These are phyloP conservation scores for Candida albicans DNA, from an alignment of 1,139 yeast genomes.

Conservation along the genomic window DNA sequence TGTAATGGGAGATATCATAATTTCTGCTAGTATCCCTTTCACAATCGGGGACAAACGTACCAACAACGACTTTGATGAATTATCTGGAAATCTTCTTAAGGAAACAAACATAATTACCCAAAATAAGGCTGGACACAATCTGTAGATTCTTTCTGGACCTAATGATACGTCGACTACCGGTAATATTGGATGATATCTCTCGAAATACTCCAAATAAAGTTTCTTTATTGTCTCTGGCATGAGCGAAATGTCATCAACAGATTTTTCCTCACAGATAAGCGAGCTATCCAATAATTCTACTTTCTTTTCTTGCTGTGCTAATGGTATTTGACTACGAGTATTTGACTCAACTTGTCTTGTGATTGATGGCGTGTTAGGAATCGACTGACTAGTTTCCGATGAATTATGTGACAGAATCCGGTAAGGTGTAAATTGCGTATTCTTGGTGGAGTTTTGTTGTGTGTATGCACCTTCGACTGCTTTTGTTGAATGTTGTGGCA, in stretches of 20 bases:
- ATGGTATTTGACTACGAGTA: not conserved
- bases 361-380: constrained; percentile 38
- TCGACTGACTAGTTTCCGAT: constrained; percentile 24
- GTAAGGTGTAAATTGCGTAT: constrained; percentile 1
- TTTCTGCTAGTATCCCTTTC: constrained; percentile 77
- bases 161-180: constrained; percentile 82
- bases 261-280: constrained; percentile 59
- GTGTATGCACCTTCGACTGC: too few relatives aligned
- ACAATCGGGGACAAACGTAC: constrained; percentile 65
- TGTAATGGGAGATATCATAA: constrained; percentile 87
- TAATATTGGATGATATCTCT: constrained; percentile 74
- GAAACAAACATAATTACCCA: constrained; percentile 93
- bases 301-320: constrained; percentile 1
- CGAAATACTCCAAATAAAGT: constrained; percentile 70
- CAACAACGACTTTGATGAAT: constrained; percentile 37
- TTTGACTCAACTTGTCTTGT: constrained; percentile 14
- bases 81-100: constrained; percentile 56
- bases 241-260: constrained; percentile 65
- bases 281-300: constrained; percentile 37
- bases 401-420: constrained; percentile 11
- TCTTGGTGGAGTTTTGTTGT: constrained; percentile 3
- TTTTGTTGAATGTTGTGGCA: too few relatives aligned
- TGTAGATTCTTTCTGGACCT: constrained; percentile 80
- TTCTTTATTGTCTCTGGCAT: constrained; percentile 59
- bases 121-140: constrained; percentile 81